phyloP scores from a whole-genome alignment of 2,329 filamentous ascomycete genomes.

The Kalmusia sp. region DNA sequence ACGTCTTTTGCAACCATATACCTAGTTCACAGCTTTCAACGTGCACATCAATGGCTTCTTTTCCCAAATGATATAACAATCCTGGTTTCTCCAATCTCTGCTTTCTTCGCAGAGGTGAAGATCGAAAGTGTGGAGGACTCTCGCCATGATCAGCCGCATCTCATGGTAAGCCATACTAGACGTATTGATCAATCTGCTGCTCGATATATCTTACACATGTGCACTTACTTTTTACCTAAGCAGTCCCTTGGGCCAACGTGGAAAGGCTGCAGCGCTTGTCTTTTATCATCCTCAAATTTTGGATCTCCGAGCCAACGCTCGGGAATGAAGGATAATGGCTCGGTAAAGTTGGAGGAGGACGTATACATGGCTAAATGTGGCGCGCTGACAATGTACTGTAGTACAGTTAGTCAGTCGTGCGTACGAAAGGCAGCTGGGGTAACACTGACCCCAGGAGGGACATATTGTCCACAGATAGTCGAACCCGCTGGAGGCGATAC shows the following conservation, averaged over 20 bases:
- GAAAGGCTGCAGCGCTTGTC: conserved; percentile 52
- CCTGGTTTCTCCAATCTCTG: neutral
- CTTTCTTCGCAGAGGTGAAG: conserved; percentile 3
- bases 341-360: conserved; percentile 39
- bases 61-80: neutral
- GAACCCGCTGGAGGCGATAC: conserved; percentile 45
- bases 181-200: neutral
- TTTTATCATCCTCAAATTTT: conserved; percentile 35
- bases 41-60: conserved; percentile 2
- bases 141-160: conserved; percentile 25
- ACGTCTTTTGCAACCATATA: too few species aligned
- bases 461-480: conserved; percentile 42
- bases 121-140: neutral
- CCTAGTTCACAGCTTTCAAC: neutral
- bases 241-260: conserved; percentile 51
- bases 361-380: conserved; percentile 5
- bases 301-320: conserved; percentile 49
- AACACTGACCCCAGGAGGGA: conserved; percentile 39
- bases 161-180: conserved; percentile 48
- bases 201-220: neutral
- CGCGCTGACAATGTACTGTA: neutral
- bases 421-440: neutral
- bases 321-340: conserved; percentile 48
- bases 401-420: neutral
- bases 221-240: conserved; percentile 45